phyloP scores from a whole-genome alignment of 768 basidiomycete species.

The Boletus fagicola region DNA sequence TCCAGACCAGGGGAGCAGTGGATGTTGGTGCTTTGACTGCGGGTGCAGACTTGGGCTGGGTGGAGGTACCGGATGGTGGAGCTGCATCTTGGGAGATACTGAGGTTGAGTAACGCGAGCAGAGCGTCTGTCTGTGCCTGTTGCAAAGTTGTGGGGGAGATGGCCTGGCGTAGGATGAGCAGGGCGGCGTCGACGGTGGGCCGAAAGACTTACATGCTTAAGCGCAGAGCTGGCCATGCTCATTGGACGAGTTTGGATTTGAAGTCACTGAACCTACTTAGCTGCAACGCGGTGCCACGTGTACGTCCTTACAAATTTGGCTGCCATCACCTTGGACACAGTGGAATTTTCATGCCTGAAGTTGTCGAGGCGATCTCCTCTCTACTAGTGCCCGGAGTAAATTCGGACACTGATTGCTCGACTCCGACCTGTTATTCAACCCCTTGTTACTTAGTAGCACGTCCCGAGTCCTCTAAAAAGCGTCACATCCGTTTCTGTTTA shows the following conservation, averaged over 20 bases:
- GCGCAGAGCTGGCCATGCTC: constrained; percentile 44
- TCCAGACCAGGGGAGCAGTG: constrained; percentile 86
- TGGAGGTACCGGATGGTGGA: constrained; percentile 2
- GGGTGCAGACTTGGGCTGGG: constrained; percentile 32
- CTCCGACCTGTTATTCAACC: not conserved
- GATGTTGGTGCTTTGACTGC: constrained; percentile 50
- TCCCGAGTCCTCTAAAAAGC: not conserved
- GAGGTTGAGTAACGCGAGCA: constrained; percentile 84
- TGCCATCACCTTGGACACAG: no score
- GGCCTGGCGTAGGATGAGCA: constrained; percentile 37
- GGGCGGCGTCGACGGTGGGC: not conserved
- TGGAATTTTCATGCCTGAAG: no score
- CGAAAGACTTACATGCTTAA: constrained; percentile 41
- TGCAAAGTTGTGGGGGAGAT: constrained; percentile 66
- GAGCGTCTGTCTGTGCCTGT: constrained; percentile 81
- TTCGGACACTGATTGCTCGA: not conserved
- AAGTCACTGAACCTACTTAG: not conserved
- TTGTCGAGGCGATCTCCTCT: not conserved
- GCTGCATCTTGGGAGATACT: constrained; percentile 48
- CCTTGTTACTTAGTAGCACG: not conserved
- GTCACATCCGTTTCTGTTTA: not conserved
- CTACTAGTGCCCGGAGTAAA: not conserved
- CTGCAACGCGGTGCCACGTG: constrained; percentile 17
- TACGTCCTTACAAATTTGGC: not conserved
- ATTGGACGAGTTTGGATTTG: not conserved